Base-by-base conservation (phyloP, 140 eudicot genomes). In the Oenanthe javanica region DNA sequence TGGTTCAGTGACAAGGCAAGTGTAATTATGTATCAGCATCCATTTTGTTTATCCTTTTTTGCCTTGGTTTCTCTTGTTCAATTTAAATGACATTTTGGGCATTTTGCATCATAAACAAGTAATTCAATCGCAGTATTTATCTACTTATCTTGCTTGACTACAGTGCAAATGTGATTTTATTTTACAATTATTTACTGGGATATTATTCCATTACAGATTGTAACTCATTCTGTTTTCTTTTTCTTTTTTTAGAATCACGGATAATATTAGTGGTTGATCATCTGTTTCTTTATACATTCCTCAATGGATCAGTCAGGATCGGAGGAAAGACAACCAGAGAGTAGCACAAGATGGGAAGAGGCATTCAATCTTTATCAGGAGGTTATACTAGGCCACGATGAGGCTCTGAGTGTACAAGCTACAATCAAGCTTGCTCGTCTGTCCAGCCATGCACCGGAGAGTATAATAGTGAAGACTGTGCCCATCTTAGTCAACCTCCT, bases 401-500 rank as follows among this genome's bases (percentile, higher is more conserved):
- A 86, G 63, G 59, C 64, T 49, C 59, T 79, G 47, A 79, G 79
- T 75, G 61, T 89, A 40, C 77, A 79, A 63, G 84, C 88, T 47
- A 82, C 85, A 47, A 21, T 76, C 9, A 91, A 89, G 80, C 89
- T 89, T 31, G 87, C 92, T 0, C 77, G 43, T 42, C 43, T 86
- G 57, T 85, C 84, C 15, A 81, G 54, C 70, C 61, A 38, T 77
- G 92, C 85, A 38, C 97, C 93, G 21, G 89, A 87, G 69, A 77
- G 79, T 71, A 78, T 87, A 50, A 72, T 91, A 49, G 74, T 7
- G 21, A 83, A 27, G 76, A 81, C 89, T 3, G 85, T 91, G 63
- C 92, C 94, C 9, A 82, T 87, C 57, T 57, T 91, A 77, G 80
- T 80, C 9, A 81, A 80, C 66, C 93, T 86, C 75, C 84, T 91